These are phyloP conservation scores for Zygoascus sp. DNA, from an alignment of 1,139 yeast genomes.

Conservation along the genomic window DNA sequence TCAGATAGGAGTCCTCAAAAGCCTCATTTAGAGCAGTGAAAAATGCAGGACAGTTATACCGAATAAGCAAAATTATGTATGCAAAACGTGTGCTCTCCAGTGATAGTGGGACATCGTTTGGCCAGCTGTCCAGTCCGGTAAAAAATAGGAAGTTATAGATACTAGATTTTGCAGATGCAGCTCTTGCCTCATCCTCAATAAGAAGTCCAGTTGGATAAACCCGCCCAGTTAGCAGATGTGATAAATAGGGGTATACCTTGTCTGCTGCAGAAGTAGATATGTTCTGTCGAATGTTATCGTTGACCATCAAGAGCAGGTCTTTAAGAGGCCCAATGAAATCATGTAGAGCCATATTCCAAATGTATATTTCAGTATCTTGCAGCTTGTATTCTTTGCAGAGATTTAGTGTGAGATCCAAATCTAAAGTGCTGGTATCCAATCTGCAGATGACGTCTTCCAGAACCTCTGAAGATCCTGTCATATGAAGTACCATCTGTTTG, in stretches of 20 bases:
- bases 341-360: constrained; percentile 60
- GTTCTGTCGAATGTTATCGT: constrained; percentile 18
- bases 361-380: constrained; percentile 57
- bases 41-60: constrained; percentile 51
- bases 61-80: constrained; percentile 48
- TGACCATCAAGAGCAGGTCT: constrained; percentile 42
- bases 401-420: constrained; percentile 63
- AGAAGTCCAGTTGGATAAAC: constrained; percentile 67
- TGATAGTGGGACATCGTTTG: constrained; percentile 29
- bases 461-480: constrained; percentile 42
- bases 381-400: constrained; percentile 54
- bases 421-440: constrained; percentile 61
- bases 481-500: constrained; percentile 52
- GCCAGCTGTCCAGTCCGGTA: constrained; percentile 45
- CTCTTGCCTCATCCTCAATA: constrained; percentile 33
- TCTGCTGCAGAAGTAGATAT: constrained; percentile 24
- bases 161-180: constrained; percentile 41
- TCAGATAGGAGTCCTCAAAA: constrained; percentile 67
- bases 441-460: constrained; percentile 65
- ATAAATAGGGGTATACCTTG: constrained; percentile 56
- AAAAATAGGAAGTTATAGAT: constrained; percentile 55
- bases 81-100: constrained; percentile 44
- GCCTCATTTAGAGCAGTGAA: constrained; percentile 68
- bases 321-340: constrained; percentile 68
- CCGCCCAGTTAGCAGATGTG: constrained; percentile 68